These are phyloP conservation scores for Penicillium salamii DNA, from an alignment of 495 filamentous ascomycete genomes.

Conservation along the genomic window DNA sequence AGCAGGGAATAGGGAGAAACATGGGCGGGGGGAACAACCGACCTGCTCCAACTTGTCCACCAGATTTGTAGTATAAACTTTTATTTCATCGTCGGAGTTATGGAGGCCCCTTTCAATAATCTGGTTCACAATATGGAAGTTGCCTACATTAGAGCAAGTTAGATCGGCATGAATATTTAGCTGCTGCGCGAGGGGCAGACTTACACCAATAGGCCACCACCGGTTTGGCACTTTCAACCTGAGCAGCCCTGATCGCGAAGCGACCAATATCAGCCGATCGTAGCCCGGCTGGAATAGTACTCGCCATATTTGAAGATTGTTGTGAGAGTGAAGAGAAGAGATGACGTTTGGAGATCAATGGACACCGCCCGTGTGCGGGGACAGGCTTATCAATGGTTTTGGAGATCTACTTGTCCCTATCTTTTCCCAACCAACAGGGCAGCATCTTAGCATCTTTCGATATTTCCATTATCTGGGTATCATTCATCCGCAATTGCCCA, in stretches of 20 bases:
- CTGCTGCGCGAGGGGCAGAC: constrained; percentile 29
- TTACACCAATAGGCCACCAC: constrained; percentile 93
- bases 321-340: constrained; percentile 6
- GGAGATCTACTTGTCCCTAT: neutral
- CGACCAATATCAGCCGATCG: constrained; percentile 73
- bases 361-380: constrained; percentile 30
- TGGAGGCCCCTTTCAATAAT: constrained; percentile 81
- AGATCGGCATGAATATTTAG: constrained; percentile 6
- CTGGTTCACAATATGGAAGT: constrained; percentile 90
- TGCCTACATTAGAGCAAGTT: constrained; percentile 51
- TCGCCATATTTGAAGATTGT: constrained; percentile 55
- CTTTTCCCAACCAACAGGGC: too few species aligned
- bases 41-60: constrained; percentile 93
- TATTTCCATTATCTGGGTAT: constrained; percentile 5
- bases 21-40: constrained; percentile 15
- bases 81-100: constrained; percentile 67
- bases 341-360: constrained; percentile 27
- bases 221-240: constrained; percentile 81
- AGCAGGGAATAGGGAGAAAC: neutral
- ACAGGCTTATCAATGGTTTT: constrained; percentile 3
- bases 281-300: constrained; percentile 69
- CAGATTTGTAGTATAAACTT: constrained; percentile 71
- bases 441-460: neutral
- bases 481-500: constrained; percentile 45
- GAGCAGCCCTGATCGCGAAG: constrained; percentile 76